phyloP scores from a whole-genome alignment of 768 basidiomycete genomes.

The Hypholoma fasciculare region DNA sequence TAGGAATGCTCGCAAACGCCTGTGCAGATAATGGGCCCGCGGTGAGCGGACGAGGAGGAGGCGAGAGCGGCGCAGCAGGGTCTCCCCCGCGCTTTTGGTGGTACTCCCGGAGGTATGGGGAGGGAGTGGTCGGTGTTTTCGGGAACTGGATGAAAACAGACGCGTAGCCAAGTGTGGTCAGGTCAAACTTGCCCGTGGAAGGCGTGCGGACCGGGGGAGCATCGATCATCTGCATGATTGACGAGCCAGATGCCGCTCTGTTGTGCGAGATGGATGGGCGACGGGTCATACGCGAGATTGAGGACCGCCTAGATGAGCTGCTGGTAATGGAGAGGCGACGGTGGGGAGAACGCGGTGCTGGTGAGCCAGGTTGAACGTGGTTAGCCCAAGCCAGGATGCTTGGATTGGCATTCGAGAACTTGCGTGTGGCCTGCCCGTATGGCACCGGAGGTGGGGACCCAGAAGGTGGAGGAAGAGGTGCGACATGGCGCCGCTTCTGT shows the following conservation, averaged over 20 bases:
- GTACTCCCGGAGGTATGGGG: slow-evolving; percentile 27
- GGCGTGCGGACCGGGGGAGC: slow-evolving; percentile 46
- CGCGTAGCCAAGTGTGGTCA: slow-evolving; percentile 64
- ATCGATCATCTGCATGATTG: slow-evolving; percentile 46
- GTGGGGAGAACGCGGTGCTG: slow-evolving; percentile 42
- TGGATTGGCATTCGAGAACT: slow-evolving; percentile 19
- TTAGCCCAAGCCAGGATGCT: slow-evolving; percentile 64
- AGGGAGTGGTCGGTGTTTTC: slow-evolving; percentile 46
- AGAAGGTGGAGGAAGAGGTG: slow-evolving; percentile 25
- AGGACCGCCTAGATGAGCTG: slow-evolving; percentile 20
- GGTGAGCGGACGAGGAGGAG: slow-evolving; percentile 13
- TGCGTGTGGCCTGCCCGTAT: not conserved
- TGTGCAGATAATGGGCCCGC: slow-evolving; percentile 14
- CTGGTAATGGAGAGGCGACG: slow-evolving; percentile 28
- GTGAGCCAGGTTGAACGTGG: slow-evolving; percentile 70
- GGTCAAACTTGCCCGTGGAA: slow-evolving; percentile 51
- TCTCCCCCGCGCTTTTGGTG: slow-evolving; percentile 12
- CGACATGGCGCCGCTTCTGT: slow-evolving; percentile 28
- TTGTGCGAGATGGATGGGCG: slow-evolving; percentile 38
- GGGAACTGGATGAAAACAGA: slow-evolving; percentile 64
- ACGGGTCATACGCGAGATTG: slow-evolving; percentile 18
- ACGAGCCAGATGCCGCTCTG: slow-evolving; percentile 39
- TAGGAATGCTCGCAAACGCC: slow-evolving; percentile 19
- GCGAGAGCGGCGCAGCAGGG: slow-evolving; percentile 1
- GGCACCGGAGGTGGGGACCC: slow-evolving; percentile 25